Evolutionary conservation across 2,329 filamentous ascomycete species (phyloP), one percentile per base, ranked within the genome.

Genomic region (Beauveria asiatica): DNA sequence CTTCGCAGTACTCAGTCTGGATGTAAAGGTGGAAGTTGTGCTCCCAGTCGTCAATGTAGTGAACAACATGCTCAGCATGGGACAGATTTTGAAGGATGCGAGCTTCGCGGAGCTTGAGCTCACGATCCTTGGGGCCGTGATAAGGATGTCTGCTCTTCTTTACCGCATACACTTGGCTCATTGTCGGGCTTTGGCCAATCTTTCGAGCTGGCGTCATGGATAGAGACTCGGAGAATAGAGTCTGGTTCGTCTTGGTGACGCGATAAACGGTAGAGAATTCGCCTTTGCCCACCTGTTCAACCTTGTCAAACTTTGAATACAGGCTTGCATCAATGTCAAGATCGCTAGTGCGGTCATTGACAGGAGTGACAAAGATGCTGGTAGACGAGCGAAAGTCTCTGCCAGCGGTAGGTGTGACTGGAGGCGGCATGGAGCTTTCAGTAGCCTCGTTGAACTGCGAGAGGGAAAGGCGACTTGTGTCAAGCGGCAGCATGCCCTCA

Each of bases 1-100:
- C 91, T 71, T 97, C 92, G 69, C 94, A 99, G 70, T 87, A 97
- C 70, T 99, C 94, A 0, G 93, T 97, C 76, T 97, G 93, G 62
- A 99, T 97, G 76, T 97, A 99, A 10, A 99, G 82, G 69, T 93
- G 86, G 60, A 83, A 83, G 65, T 90, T 85, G 62, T 88, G 82
- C 73, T 97, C 93, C 94, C 94, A 99, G 70, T 86, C 87, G 67
- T 95, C 86, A 59, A 92, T 80, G 66, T 93, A 89, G 64, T 89
- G 85, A 57, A 99, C 80, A 57, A 97, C 83, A 72, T 99, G 92
- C 68, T 96, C 91, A 59, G 88, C 86, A 61, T 89, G 85, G 56
- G 83, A 84, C 46, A 99, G 78, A n/a, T 85, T 81, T 68, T 88
- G 86, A 51, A 99, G 79, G 21, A 92, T 85, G 19, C 85, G 78